Conservation (phyloP, 1,284 basidiomycete genomes). For the Ustilago tritici region DNA sequence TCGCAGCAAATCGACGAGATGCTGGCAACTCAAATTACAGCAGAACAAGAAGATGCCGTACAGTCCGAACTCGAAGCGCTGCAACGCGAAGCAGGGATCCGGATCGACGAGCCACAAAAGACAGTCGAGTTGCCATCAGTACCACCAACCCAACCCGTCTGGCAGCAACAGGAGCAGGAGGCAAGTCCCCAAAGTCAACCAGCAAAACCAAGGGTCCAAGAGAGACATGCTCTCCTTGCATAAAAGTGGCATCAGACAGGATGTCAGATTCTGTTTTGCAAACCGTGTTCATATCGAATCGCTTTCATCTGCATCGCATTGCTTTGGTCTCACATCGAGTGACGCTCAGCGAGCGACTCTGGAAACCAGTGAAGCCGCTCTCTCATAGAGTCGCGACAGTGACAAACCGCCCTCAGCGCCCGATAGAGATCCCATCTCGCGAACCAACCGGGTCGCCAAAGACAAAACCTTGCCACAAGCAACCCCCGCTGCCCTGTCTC, state of each 20-base stretch:
- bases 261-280: background rate
- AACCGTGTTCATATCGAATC: background rate
- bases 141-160: constrained; percentile 43
- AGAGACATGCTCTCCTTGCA: constrained; percentile 36
- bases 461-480: constrained; percentile 19
- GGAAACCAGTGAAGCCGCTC: constrained; percentile 28
- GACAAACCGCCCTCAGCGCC: constrained; percentile 39
- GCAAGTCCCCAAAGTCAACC: constrained; percentile 15
- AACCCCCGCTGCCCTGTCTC: constrained; percentile 7
- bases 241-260: constrained; percentile 4
- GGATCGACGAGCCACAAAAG: constrained; percentile 20
- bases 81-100: constrained; percentile 45
- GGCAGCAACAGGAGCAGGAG: constrained; percentile 16
- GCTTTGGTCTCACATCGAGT: background rate
- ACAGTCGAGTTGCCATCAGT: constrained; percentile 32
- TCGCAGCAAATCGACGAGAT: constrained; percentile 88
- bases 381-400: constrained; percentile 24
- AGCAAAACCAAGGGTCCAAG: constrained; percentile 17
- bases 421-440: constrained; percentile 28
- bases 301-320: background rate
- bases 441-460: constrained; percentile 30
- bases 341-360: constrained; percentile 7
- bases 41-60: constrained; percentile 93
- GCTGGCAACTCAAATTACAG: constrained; percentile 81
- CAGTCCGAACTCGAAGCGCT: constrained; percentile 75